Evolutionary conservation across 305 asterid genomes (phyloP).

Genomic region (Solanum hybrid): DNA sequence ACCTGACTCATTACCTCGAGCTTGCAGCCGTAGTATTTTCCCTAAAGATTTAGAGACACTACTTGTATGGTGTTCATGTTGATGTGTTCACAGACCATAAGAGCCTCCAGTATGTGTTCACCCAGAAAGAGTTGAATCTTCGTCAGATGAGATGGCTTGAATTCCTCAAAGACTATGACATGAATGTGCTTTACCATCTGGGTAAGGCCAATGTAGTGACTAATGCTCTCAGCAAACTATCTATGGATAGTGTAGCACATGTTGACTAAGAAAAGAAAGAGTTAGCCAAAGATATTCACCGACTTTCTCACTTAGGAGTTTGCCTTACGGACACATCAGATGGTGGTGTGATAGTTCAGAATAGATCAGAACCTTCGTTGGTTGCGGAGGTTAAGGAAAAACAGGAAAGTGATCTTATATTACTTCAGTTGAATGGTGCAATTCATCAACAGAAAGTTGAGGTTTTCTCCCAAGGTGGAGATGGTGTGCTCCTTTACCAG

Average conservation of each 20-base stretch:
- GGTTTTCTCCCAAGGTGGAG: not conserved
- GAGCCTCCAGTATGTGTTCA: not conserved
- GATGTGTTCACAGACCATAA: not conserved
- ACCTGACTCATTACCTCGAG: not conserved
- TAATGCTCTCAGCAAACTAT: no score
- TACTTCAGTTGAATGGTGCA: not conserved
- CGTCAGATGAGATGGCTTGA: not conserved
- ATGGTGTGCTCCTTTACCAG: not conserved
- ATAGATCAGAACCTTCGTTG: not conserved
- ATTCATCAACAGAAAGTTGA: not conserved
- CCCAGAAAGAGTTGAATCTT: not conserved
- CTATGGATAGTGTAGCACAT: not conserved
- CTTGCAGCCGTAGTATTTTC: not conserved
- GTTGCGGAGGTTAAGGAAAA: not conserved
- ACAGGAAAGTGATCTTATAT: not conserved
- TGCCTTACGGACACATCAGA: no score
- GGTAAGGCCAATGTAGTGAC: no score
- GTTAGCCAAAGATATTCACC: no score
- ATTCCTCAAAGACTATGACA: not conserved
- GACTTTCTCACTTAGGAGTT: no score
- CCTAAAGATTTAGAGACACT: not conserved
- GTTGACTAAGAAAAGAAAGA: no score
- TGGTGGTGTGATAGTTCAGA: not conserved
- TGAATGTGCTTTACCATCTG: no score
- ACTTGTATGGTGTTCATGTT: not conserved